Conservation (phyloP, 306 rosid species). For the Cicer judaicum region DNA sequence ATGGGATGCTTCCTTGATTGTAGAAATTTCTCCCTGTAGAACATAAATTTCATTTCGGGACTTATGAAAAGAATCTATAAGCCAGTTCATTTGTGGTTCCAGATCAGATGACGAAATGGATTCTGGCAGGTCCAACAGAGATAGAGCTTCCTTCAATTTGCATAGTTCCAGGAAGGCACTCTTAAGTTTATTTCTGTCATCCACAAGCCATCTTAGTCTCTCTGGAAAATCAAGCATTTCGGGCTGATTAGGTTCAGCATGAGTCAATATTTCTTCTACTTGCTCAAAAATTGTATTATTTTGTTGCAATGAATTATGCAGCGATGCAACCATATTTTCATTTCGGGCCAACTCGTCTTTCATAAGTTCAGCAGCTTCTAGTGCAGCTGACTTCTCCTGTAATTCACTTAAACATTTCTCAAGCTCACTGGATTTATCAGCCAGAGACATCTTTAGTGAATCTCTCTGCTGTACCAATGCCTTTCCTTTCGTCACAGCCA, state of each 20-base stretch:
- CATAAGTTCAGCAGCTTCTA: constrained; percentile 72
- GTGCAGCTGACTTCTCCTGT: constrained; percentile 75
- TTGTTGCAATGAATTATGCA: constrained; percentile 64
- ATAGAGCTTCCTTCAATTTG: constrained; percentile 62
- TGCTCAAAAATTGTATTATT: constrained; percentile 57
- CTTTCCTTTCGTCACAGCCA: constrained; percentile 98
- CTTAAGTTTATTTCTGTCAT: constrained; percentile 66
- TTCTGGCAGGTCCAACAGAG: constrained; percentile 69
- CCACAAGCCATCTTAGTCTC: constrained; percentile 75
- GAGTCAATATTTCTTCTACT: constrained; percentile 68
- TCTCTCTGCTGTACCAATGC: constrained; percentile 95
- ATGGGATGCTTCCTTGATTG: constrained; percentile 62
- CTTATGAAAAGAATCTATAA: constrained; percentile 64
- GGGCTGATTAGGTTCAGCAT: constrained; percentile 56
- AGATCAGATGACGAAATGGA: constrained; percentile 65
- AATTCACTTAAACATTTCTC: constrained; percentile 67
- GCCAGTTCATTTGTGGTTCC: constrained; percentile 77
- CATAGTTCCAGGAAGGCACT: constrained; percentile 60
- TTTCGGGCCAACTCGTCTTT: constrained; percentile 64
- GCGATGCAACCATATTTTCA: constrained; percentile 65
- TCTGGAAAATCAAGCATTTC: constrained; percentile 60
- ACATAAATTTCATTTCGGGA: constrained; percentile 52
- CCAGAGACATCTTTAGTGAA: constrained; percentile 69
- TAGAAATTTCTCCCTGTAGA: constrained; percentile 65
- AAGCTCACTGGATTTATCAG: constrained; percentile 70